Conservation (phyloP, 345 rosid genomes). For the Geranium brycei region DNA sequence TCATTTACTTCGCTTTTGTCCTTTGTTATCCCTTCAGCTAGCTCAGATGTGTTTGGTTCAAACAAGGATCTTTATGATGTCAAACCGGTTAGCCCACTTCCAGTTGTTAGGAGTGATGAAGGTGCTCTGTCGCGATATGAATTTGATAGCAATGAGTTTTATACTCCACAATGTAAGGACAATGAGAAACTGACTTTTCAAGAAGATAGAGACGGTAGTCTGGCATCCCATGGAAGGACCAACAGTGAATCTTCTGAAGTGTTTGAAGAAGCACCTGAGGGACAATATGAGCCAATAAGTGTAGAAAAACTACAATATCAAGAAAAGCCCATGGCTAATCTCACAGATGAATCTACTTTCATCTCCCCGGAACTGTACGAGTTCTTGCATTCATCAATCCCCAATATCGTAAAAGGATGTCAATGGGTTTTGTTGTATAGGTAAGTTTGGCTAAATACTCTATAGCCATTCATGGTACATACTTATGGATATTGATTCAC, state of each 20-base stretch:
- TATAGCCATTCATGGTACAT: too few relatives aligned
- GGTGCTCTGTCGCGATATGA: slow-evolving; percentile 8
- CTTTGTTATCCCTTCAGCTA: slow-evolving; percentile 17
- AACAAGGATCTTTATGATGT: slow-evolving; percentile 24
- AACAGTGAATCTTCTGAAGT: slow-evolving; percentile 24
- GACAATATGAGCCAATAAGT: too few relatives aligned
- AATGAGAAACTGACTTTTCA: slow-evolving; percentile 5
- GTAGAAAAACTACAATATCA: slow-evolving; percentile 15
- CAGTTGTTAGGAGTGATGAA: slow-evolving; percentile 29
- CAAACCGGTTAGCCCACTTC: slow-evolving; percentile 30
- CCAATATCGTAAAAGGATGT: slow-evolving; percentile 78
- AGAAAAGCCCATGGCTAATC: slow-evolving; percentile 24
- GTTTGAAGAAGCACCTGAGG: slow-evolving; percentile 30
- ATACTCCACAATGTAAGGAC: slow-evolving; percentile 6
- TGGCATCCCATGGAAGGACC: slow-evolving; percentile 13
- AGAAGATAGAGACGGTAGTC: slow-evolving; percentile 8
- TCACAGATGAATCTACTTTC: slow-evolving; percentile 49
- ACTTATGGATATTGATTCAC: slow-evolving; percentile 19
- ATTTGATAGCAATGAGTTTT: slow-evolving; percentile 4
- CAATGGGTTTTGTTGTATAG: slow-evolving; percentile 79
- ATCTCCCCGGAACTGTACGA: slow-evolving; percentile 52
- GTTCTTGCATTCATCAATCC: slow-evolving; percentile 64
- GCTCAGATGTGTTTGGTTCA: slow-evolving; percentile 27
- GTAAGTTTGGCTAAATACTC: slow-evolving; percentile 21
- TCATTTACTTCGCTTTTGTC: slow-evolving; percentile 41